Evolutionary conservation across 768 basidiomycete species (phyloP), one percentile per base, ranked within the genome.

Genomic region (Lentinus brumalis): DNA sequence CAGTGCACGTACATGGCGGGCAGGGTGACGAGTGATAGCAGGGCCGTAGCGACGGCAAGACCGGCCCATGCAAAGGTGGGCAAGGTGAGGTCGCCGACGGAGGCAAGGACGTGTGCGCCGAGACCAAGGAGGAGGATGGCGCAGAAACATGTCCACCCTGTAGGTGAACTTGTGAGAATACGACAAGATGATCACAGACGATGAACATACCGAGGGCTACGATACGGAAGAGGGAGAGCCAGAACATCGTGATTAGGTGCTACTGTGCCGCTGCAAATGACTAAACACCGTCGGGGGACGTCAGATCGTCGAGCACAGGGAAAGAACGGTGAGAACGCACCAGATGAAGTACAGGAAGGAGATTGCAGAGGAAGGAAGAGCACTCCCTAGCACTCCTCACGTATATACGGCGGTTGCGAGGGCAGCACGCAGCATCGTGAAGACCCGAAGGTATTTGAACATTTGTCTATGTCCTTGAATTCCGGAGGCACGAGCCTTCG

Each of bases 1-100:
- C 11, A 14, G 10, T 1, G 40, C 7, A 60, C 70, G 54, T 53
- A 71, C 70, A 71, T 66, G 21, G 53, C 53, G 6, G 60, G 61
- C 0, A 70, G 5, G 6, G 66, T 57, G 18, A 66, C n/a, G 15
- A 70, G 14, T 14, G 67, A 49, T 12, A 70, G 59, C 50, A 66
- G 63, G 5, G 61, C 67, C 2, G 66, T 64, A 2, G 71, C 71
- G 8, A 72, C 53, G n/a, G 57, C 63, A 2, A 72, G 56, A 9
- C 64, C 66, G 2, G 66, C 52, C 61, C 64, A 70, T 5, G 46
- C 49, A 46, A 55, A 56, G 53, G 61, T 58, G 12, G 56, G 61
- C 12, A 62, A 42, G 1, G 10, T 15, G 7, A 50, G 21, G 26
- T 14, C 50, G 26, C 18, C 38, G 41, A 44, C n/a, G 15, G 40